phyloP scores from a whole-genome alignment of 306 rosid species.

The Canavalia gladiata region DNA sequence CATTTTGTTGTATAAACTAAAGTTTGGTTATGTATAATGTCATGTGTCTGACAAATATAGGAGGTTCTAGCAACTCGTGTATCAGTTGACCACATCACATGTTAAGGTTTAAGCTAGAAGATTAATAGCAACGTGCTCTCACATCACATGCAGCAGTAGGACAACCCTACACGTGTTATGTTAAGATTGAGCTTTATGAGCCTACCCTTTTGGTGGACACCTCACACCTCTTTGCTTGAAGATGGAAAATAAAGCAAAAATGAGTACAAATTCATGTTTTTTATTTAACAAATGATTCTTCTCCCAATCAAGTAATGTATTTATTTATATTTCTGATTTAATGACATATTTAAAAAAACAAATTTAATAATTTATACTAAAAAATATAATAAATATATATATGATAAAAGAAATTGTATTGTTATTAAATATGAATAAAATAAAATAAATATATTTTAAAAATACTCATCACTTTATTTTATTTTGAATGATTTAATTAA shows the following conservation, averaged over 20 bases:
- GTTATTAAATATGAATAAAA: too few species aligned
- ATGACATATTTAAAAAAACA: too few species aligned
- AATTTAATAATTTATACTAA: too few species aligned
- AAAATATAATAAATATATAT: too few species aligned
- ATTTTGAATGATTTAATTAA: too few species aligned
- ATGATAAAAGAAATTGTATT: too few species aligned
- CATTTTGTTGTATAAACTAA: not conserved
- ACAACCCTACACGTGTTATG: not conserved
- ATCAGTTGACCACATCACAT: not conserved
- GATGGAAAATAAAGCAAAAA: not conserved
- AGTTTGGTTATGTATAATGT: not conserved
- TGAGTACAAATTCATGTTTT: not conserved
- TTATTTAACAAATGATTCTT: too few species aligned
- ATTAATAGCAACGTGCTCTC: not conserved
- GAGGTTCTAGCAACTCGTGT: not conserved
- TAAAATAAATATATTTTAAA: too few species aligned
- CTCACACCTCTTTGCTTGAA: not conserved
- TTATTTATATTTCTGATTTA: too few species aligned
- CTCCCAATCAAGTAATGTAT: too few species aligned
- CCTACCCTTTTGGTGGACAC: too few species aligned
- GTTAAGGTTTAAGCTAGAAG: not conserved
- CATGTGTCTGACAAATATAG: not conserved
- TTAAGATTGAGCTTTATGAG: not conserved
- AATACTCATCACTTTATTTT: too few species aligned
- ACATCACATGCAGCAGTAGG: constrained; percentile 1